These are phyloP conservation scores for Ceratobasidium sp. DNA, from an alignment of 1,284 basidiomycete genomes.

Conservation along the genomic window DNA sequence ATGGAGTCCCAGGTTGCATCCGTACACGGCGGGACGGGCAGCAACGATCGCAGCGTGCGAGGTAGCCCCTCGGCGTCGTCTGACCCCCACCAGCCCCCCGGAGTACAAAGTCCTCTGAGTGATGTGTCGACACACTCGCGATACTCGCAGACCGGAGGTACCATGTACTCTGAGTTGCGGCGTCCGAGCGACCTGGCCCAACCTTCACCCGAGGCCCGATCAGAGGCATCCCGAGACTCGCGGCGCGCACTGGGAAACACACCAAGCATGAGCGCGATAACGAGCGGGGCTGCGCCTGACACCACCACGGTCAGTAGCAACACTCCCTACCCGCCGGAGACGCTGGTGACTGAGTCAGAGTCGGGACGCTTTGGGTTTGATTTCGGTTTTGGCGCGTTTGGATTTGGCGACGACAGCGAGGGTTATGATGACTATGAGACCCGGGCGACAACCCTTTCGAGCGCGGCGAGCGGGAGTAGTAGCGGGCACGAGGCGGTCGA, in stretches of 20 bases:
- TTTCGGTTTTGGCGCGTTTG: conserved; percentile 21
- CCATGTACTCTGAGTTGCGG: conserved; percentile 8
- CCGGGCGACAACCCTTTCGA: conserved; percentile 33
- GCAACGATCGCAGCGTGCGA: conserved; percentile 1
- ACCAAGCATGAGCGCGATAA: conserved; percentile 3
- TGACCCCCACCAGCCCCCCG: conserved; percentile 8
- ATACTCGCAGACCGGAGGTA: conserved; percentile 7
- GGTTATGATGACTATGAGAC: conserved; percentile 30
- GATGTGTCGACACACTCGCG: conserved; percentile 15
- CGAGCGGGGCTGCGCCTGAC: conserved; percentile 34
- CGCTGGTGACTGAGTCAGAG: conserved; percentile 42
- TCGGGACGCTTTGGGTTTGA: conserved; percentile 36
- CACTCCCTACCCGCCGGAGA: conserved; percentile 41
- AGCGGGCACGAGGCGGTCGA: conserved; percentile 34
- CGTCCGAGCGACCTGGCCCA: conserved; percentile 3
- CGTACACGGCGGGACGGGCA: conserved; percentile 34
- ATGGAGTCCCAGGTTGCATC: conserved; percentile 32
- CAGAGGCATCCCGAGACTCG: conserved; percentile 10
- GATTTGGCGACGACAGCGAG: conserved; percentile 33
- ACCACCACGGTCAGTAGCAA: conserved; percentile 44
- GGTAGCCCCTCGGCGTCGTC: conserved; percentile 12
- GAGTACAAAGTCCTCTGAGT: conserved; percentile 5
- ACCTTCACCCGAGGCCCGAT: conserved; percentile 5
- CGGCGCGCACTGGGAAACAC: not conserved
- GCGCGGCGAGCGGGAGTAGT: conserved; percentile 20